phyloP scores from a whole-genome alignment of 1,284 basidiomycete species.

The Ceratorhiza oryzae-sativae region DNA sequence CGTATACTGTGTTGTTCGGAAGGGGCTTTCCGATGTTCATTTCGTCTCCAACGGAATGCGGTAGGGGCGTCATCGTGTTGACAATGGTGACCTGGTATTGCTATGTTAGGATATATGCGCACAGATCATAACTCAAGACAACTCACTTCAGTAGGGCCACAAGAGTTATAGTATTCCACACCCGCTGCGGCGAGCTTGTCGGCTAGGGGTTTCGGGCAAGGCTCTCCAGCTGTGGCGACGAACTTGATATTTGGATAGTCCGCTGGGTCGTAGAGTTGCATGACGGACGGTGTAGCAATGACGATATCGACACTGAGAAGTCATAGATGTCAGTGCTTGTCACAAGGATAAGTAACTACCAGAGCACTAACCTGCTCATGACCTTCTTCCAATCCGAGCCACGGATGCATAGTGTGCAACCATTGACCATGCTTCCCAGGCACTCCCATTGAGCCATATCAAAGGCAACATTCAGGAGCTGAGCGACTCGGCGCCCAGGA shows the following conservation, averaged over 20 bases:
- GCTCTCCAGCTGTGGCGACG: conserved; percentile 66
- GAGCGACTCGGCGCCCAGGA: conserved; percentile 62
- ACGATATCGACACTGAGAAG: conserved; percentile 62
- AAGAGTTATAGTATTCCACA: conserved; percentile 56
- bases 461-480: conserved; percentile 66
- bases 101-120: conserved; percentile 23
- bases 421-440: conserved; percentile 63
- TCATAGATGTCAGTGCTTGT: neutral
- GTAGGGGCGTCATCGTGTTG: conserved; percentile 59
- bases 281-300: conserved; percentile 61
- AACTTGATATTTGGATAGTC: conserved; percentile 66
- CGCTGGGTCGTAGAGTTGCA: conserved; percentile 58
- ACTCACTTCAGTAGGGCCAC: conserved; percentile 60
- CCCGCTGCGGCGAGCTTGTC: conserved; percentile 29
- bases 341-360: neutral
- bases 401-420: conserved; percentile 62
- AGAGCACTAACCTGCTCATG: conserved; percentile 51
- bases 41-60: conserved; percentile 55
- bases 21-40: conserved; percentile 64
- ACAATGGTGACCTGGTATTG: conserved; percentile 61
- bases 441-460: conserved; percentile 72
- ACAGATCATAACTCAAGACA: conserved; percentile 3
- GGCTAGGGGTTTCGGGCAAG: conserved; percentile 60
- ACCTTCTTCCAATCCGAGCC: conserved; percentile 65
- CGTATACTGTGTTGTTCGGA: conserved; percentile 66